Evolutionary conservation across 2,329 filamentous ascomycete genomes (phyloP), one percentile per base, ranked within the genome.

Genomic region (Coniella lustricola): DNA sequence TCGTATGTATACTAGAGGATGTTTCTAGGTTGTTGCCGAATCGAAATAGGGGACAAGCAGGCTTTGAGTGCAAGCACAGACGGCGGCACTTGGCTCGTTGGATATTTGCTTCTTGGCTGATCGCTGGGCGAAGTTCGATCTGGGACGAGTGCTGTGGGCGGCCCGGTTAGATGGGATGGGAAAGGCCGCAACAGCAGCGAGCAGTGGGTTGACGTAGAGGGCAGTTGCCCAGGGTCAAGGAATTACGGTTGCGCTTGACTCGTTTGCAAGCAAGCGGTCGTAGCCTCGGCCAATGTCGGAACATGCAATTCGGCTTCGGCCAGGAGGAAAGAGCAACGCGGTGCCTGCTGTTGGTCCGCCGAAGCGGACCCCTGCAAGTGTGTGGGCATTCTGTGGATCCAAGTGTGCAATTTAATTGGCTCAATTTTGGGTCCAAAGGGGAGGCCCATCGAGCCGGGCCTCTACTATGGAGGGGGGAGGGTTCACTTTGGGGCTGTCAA

Each of bases 221-320:
- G 17, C 25, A 50, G 17, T 34, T 46, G 50, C 39, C 43, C 50
- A 31, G 29, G 21, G 17, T 34, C 25, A 1, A 18, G 5, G n/a
- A 4, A n/a, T 16, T 13, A n/a, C 18, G 20, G 14, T 22, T 14
- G 25, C 39, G 33, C 17, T 20, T 29, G 31, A n/a, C 20, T 40
- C 13, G 39, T 16, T 41, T 29, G 16, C 25, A 29, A 29, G 25
- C 25, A 29, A 10, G 25, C 25, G 10, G 5, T 5, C 25, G 25
- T 10, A 29, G 25, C 25, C 25, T 29, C 47, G 47, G 47, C 47
- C 47, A 49, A 49, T 49, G 40, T 39, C 47, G 47, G 41, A 49
- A 49, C 9, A 14, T 16, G 17, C 10, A 44, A 40, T 39, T 49
- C 41, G 47, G 41, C 41, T 29, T 38, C 40, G 42, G 45, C 32